These are phyloP conservation scores for Phytophthora brassicae DNA, from an alignment of 352 stramenopile genomes.

Conservation along the genomic window DNA sequence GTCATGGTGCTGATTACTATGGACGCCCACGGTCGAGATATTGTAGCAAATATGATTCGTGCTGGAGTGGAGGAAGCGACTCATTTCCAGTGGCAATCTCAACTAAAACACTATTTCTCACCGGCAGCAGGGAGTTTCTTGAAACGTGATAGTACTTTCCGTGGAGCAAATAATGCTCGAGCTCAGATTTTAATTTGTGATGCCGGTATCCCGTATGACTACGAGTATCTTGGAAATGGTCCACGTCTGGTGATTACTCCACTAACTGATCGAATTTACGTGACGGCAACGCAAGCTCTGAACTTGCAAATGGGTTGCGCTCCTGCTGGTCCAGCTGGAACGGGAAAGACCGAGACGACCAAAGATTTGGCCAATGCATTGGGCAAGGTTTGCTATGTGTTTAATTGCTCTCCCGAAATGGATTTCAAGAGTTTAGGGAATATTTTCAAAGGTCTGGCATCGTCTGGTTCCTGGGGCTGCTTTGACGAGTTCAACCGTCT, in stretches of 20 bases:
- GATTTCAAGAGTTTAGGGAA: constrained; percentile 96
- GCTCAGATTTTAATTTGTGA: constrained; percentile 92
- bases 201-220: constrained; percentile 95
- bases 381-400: constrained; percentile 95
- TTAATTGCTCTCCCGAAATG: constrained; percentile 96
- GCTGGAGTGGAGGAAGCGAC: constrained; percentile 80
- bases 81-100: constrained; percentile 94
- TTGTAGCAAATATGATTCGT: constrained; percentile 95
- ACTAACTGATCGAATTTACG: constrained; percentile 96
- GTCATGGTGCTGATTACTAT: constrained; percentile 97
- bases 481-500: constrained; percentile 97
- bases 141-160: constrained; percentile 90
- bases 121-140: constrained; percentile 87
- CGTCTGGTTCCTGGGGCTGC: constrained; percentile 94
- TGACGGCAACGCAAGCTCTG: constrained; percentile 94
- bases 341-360: constrained; percentile 95
- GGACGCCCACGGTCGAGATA: constrained; percentile 94
- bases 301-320: constrained; percentile 91
- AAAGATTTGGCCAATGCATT: constrained; percentile 95
- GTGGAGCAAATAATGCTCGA: constrained; percentile 72
- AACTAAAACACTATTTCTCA: constrained; percentile 95
- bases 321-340: constrained; percentile 82
- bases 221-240: constrained; percentile 96
- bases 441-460: constrained; percentile 96
- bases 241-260: constrained; percentile 94